phyloP scores from a whole-genome alignment of 768 basidiomycete genomes.

The Agrocybe chaxingu region DNA sequence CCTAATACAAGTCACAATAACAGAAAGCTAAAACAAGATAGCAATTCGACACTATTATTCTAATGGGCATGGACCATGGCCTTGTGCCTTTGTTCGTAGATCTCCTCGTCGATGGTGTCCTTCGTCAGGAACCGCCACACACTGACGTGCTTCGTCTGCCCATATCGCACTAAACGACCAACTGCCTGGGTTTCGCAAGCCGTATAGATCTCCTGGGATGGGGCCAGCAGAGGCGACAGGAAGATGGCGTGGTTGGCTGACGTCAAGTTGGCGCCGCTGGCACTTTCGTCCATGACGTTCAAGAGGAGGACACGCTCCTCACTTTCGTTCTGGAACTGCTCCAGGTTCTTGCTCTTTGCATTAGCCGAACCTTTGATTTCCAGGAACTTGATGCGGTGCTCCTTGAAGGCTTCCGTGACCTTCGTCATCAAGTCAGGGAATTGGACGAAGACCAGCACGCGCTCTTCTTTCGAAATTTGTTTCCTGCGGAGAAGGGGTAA shows the following conservation, averaged over 20 bases:
- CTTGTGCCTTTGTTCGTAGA: slow-evolving; percentile 56
- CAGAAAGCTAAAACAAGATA: slow-evolving; percentile 13
- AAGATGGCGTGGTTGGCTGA: slow-evolving; percentile 94
- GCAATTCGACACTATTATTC: slow-evolving; percentile 6
- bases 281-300: slow-evolving; percentile 93
- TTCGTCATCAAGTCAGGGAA: slow-evolving; percentile 93
- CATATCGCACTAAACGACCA: slow-evolving; percentile 79
- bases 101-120: slow-evolving; percentile 87
- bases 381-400: slow-evolving; percentile 70
- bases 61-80: slow-evolving; percentile 19
- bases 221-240: slow-evolving; percentile 84
- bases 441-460: slow-evolving; percentile 92
- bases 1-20: slow-evolving; percentile 13
- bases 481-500: slow-evolving; percentile 38
- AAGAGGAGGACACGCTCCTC: slow-evolving; percentile 79
- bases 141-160: slow-evolving; percentile 75
- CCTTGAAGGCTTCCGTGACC: slow-evolving; percentile 76
- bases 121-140: slow-evolving; percentile 83
- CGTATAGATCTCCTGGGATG: slow-evolving; percentile 79
- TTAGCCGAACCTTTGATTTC: slow-evolving; percentile 80
- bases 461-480: slow-evolving; percentile 68
- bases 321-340: slow-evolving; percentile 81
- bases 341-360: slow-evolving; percentile 77
- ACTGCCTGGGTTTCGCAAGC: slow-evolving; percentile 83
- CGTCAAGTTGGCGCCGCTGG: slow-evolving; percentile 91